Evolutionary conservation across 2,329 filamentous ascomycete species (phyloP).

Genomic region (Colletotrichum spinosum): DNA sequence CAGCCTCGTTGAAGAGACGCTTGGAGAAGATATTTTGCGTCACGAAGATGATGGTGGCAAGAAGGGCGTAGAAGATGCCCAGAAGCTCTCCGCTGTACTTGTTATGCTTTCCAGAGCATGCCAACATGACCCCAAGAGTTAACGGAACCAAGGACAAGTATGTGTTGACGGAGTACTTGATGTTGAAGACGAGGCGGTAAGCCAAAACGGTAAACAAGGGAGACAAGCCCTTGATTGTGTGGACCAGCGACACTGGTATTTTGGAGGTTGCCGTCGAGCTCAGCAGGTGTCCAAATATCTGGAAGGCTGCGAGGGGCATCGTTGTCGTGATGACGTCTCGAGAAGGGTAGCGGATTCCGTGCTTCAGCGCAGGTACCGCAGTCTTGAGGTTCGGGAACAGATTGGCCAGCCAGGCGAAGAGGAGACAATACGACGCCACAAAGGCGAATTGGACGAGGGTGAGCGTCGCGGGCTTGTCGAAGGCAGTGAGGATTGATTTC

Average conservation of each 20-base stretch:
- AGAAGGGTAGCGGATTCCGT: conserved; percentile 85
- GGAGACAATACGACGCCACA: conserved; percentile 87
- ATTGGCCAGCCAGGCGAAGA: conserved; percentile 80
- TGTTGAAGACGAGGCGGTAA: conserved; percentile 89
- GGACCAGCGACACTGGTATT: conserved; percentile 95
- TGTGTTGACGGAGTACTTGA: conserved; percentile 86
- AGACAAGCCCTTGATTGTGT: conserved; percentile 98
- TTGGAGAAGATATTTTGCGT: conserved; percentile 99
- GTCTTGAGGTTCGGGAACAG: conserved; percentile 77
- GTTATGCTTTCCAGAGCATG: conserved; percentile 83
- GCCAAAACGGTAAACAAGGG: conserved; percentile 95
- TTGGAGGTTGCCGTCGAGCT: conserved; percentile 94
- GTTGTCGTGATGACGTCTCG: conserved; percentile 87
- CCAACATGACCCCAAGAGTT: conserved; percentile 93
- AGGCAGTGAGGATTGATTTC: conserved; percentile 93
- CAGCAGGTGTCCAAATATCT: conserved; percentile 92
- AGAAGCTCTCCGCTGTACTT: conserved; percentile 85
- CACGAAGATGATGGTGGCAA: conserved; percentile 94
- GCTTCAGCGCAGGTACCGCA: conserved; percentile 81
- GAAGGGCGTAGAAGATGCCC: conserved; percentile 88
- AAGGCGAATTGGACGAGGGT: conserved; percentile 95
- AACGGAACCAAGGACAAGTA: conserved; percentile 92
- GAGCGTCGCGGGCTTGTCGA: conserved; percentile 90
- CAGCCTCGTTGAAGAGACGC: conserved; percentile 94
- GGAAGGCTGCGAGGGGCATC: conserved; percentile 91